Conservation (phyloP, 805 yeast species). For the Ogataea salicorniae region DNA sequence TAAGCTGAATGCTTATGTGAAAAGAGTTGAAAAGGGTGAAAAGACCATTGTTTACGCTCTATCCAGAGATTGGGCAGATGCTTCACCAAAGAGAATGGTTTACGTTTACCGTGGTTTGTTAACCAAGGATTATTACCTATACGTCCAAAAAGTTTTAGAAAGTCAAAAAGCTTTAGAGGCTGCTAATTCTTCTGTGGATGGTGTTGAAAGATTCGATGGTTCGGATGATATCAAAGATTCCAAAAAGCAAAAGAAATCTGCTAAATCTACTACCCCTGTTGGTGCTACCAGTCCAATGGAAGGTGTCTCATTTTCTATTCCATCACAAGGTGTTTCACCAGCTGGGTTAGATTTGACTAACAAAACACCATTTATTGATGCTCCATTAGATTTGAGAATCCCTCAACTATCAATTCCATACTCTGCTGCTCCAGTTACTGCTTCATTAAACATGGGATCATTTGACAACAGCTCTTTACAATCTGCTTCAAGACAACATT, state of each 20-base stretch:
- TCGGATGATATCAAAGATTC: constrained; percentile 11
- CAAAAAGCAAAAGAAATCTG: constrained; percentile 15
- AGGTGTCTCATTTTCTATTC: constrained; percentile 8
- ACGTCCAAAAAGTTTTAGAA: constrained; percentile 62
- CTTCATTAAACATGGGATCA: constrained; percentile 33
- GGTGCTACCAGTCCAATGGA: constrained; percentile 14
- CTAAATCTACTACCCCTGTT: constrained; percentile 10
- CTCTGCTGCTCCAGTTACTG: constrained; percentile 73
- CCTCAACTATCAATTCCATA: constrained; percentile 55
- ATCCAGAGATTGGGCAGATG: constrained; percentile 88
- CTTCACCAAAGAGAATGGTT: constrained; percentile 85
- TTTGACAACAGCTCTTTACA: background rate
- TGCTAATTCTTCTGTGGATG: constrained; percentile 38
- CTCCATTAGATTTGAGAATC: constrained; percentile 29
- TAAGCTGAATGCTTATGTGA: constrained; percentile 78
- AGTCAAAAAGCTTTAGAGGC: constrained; percentile 35
- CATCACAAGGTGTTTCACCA: constrained; percentile 21
- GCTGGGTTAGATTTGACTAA: constrained; percentile 25
- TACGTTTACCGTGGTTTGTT: constrained; percentile 77
- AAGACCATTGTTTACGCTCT: constrained; percentile 64
- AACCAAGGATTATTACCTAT: constrained; percentile 68
- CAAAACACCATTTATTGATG: constrained; percentile 26
- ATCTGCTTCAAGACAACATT: background rate
- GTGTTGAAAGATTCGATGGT: constrained; percentile 33
- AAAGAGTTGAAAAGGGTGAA: constrained; percentile 81